Evolutionary conservation across 2,329 filamentous ascomycete species (phyloP), one percentile per base, ranked within the genome.

Genomic region (Grosmannia clavigera): DNA sequence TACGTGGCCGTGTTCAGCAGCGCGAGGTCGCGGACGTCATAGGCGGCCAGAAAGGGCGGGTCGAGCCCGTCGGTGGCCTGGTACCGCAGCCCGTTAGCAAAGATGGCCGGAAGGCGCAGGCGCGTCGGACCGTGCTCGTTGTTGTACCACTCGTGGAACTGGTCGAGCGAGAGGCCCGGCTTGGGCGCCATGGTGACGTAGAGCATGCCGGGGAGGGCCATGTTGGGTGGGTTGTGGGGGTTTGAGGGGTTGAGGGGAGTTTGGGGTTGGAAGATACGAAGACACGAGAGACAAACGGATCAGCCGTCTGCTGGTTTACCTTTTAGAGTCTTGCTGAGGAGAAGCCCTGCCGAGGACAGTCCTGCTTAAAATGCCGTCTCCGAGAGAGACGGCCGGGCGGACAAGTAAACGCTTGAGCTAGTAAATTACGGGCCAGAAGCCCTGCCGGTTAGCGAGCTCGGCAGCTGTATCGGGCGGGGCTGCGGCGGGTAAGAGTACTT

Each of bases 91-190:
- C 90, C 90, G 70, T 90, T 94, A 65, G 75, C 70, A 69, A 84
- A 83, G 69, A 92, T 84, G 67, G 87, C 84, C 4, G 88, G 83
- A 16, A 95, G 75, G 56, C 89, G 86, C 7, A 95, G 81, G 55
- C 90, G 86, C 19, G 85, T 82, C 22, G 90, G 90, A 59, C 90
- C 90, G 74, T 95, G 90, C 75, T 95, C 90, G 72, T 91, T 94
- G 76, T 95, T 92, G 77, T 95, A 95, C 88, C 89, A 92, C 70
- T 95, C 89, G 72, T 95, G 87, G 74, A 95, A 95, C 68, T 88
- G 83, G 63, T 82, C 77, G 55, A 80, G 73, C 60, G 85, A 77
- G 66, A 90, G 78, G 65, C 79, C 80, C 61, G 81, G 77, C 70
- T 81, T 79, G 67, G 90, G 89, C 73, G 92, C 85, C 86, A 95